phyloP scores from a whole-genome alignment of 257 asterid genomes.

The Ajuga chamaepitys region DNA sequence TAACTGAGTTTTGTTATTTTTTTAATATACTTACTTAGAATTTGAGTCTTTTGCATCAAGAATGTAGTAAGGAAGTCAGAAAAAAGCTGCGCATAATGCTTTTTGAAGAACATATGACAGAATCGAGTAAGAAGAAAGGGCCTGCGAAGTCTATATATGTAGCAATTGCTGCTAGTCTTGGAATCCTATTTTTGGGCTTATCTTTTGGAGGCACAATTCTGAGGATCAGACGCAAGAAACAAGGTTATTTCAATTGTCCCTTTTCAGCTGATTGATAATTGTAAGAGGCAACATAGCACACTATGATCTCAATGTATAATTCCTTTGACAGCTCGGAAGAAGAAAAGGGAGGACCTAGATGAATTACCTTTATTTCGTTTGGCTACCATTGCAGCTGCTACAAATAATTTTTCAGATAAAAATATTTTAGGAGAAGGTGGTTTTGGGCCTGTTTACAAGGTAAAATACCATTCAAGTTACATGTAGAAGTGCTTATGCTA shows the following conservation, averaged over 20 bases:
- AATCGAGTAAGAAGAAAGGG: not conserved
- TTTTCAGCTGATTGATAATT: not conserved
- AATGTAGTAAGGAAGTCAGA: not conserved
- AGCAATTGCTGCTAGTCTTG: not conserved
- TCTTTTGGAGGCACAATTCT: not conserved
- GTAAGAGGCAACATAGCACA: too few species aligned
- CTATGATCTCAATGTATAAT: not conserved
- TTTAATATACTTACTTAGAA: not conserved
- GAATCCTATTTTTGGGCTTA: not conserved
- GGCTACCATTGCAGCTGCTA: conserved; percentile 6
- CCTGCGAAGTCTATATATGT: not conserved
- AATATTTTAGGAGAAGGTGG: not conserved
- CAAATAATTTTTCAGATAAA: not conserved
- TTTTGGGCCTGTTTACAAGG: conserved; percentile 13
- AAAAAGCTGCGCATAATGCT: too few species aligned
- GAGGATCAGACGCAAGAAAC: not conserved
- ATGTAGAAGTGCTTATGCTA: too few species aligned
- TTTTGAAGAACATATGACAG: not conserved
- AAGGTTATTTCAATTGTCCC: not conserved
- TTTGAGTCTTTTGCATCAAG: not conserved
- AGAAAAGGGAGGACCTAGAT: not conserved
- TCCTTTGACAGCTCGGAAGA: not conserved
- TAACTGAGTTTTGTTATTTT: not conserved
- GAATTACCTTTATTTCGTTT: not conserved
- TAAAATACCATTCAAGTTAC: not conserved